Conservation (phyloP, 805 yeast species). For the Lachancea mirantina region DNA sequence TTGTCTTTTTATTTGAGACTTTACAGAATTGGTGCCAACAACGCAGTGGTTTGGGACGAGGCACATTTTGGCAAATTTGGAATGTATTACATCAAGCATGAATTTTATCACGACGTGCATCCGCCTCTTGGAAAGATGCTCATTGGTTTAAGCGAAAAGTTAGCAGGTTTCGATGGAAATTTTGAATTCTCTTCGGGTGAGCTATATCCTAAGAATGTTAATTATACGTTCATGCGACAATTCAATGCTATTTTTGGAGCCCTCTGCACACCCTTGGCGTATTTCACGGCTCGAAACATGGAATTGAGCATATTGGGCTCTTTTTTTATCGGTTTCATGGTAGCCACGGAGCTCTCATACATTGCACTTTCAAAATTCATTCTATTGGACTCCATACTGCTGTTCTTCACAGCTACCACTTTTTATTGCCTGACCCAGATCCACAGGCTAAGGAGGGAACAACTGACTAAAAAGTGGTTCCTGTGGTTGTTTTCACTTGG, state of each 20-base stretch:
- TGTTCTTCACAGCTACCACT: constrained; percentile 84
- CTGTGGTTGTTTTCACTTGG: constrained; percentile 59
- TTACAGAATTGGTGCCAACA: constrained; percentile 63
- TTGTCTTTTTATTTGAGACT: constrained; percentile 69
- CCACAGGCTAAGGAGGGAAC: constrained; percentile 47
- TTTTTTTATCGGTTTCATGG: constrained; percentile 77
- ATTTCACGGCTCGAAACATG: constrained; percentile 68
- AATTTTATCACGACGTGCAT: constrained; percentile 92
- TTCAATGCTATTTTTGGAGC: constrained; percentile 83
- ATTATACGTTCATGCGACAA: constrained; percentile 78
- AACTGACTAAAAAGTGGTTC: constrained; percentile 68
- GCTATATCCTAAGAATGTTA: constrained; percentile 65
- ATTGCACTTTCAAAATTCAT: constrained; percentile 85
- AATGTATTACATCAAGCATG: constrained; percentile 78
- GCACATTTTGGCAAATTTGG: constrained; percentile 98
- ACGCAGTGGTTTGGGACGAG: constrained; percentile 91
- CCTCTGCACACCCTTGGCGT: constrained; percentile 79
- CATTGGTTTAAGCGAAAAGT: constrained; percentile 77
- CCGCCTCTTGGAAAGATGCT: constrained; percentile 96
- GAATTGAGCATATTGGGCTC: constrained; percentile 65
- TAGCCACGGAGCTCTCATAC: constrained; percentile 72
- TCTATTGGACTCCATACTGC: constrained; percentile 81
- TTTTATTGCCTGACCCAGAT: constrained; percentile 65
- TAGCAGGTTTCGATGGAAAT: constrained; percentile 81
- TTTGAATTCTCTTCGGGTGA: constrained; percentile 85